phyloP scores from a whole-genome alignment of 2,329 filamentous ascomycete genomes.

The Epichloe amarillans region DNA sequence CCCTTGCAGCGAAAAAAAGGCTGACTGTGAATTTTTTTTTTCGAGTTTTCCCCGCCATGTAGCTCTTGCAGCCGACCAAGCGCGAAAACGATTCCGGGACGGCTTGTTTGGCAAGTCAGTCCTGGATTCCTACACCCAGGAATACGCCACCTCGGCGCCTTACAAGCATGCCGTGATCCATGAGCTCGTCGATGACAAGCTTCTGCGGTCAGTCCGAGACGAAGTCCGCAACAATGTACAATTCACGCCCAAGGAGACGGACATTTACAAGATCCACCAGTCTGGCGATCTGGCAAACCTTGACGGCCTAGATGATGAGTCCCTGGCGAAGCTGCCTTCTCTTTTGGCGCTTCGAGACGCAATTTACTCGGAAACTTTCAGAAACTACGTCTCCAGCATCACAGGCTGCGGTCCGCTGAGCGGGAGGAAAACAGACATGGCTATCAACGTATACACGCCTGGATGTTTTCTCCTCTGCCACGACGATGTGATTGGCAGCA shows the following conservation, averaged over 20 bases:
- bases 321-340: constrained; percentile 74
- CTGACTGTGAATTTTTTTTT: neutral
- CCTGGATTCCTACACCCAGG: constrained; percentile 43
- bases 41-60: neutral
- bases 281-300: constrained; percentile 95
- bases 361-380: constrained; percentile 80
- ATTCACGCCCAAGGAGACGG: constrained; percentile 97
- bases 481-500: constrained; percentile 96
- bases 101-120: constrained; percentile 50
- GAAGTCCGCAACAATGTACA: constrained; percentile 85
- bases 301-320: constrained; percentile 79
- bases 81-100: constrained; percentile 46
- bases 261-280: constrained; percentile 99
- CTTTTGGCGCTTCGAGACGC: constrained; percentile 86
- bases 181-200: constrained; percentile 61
- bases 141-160: constrained; percentile 51
- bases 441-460: constrained; percentile 95
- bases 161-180: constrained; percentile 92
- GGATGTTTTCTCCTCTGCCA: constrained; percentile 93
- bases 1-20: neutral
- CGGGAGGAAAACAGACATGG: constrained; percentile 95
- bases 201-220: constrained; percentile 73
- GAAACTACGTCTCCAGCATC: constrained; percentile 75
- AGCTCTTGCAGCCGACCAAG: constrained; percentile 36
- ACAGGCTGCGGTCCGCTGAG: constrained; percentile 79